A percentile compares a stretch with the other conserved stretches of the same genome.
These are phyloP conservation scores for Eucalyptus erythrocorys DNA, from an alignment of 345 rosid genomes.

Conservation along the genomic window DNA sequence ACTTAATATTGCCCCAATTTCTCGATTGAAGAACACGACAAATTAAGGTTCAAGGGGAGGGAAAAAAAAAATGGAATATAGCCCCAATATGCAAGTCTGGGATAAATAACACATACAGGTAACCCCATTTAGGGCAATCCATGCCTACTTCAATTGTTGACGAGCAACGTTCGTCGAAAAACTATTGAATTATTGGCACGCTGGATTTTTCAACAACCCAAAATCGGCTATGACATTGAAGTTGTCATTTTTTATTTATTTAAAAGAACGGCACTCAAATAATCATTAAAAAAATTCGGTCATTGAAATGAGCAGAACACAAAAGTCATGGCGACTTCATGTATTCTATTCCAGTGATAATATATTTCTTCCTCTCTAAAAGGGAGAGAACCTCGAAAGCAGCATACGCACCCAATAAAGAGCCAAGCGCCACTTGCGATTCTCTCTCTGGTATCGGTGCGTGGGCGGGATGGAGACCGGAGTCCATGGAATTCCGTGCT, in stretches of 20 bases:
- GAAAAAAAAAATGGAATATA: background rate
- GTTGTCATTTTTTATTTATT: background rate
- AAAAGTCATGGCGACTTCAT: background rate
- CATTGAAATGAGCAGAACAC: background rate
- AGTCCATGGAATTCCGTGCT: background rate
- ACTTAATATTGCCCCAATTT: background rate
- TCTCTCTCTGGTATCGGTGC: background rate
- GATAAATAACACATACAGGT: background rate
- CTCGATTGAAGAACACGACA: background rate
- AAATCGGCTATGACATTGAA: background rate
- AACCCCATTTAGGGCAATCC: background rate
- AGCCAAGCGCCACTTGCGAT: background rate
- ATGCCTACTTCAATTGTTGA: background rate
- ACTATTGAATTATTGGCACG: background rate
- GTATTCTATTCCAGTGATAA: background rate
- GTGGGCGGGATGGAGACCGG: background rate
- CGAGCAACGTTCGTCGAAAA: accelerated
- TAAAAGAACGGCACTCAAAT: background rate
- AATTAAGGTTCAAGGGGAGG: background rate
- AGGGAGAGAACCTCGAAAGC: background rate
- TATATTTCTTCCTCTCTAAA: background rate
- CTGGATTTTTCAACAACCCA: background rate
- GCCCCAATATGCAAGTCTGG: background rate
- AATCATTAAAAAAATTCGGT: background rate
- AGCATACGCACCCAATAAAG: background rate